phyloP scores from a whole-genome alignment of 2,329 filamentous ascomycete genomes.

The Monilinia aucupariae region DNA sequence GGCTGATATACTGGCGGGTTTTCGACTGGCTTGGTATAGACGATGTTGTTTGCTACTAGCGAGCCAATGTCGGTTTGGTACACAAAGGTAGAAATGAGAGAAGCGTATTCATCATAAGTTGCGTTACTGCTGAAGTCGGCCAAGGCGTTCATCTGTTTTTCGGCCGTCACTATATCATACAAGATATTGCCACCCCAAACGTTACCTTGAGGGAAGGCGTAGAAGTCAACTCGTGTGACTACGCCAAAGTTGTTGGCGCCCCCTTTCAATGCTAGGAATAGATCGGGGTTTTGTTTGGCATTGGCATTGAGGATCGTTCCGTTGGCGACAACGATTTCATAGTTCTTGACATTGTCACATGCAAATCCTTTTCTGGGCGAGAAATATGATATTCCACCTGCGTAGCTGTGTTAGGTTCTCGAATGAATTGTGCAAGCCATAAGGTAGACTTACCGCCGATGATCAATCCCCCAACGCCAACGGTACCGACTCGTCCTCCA shows the following conservation, averaged over 20 bases:
- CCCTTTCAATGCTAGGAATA: constrained; percentile 48
- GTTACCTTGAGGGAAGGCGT: constrained; percentile 17
- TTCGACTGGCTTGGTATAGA: neutral
- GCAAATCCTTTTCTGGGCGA: constrained; percentile 41
- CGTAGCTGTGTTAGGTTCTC: neutral
- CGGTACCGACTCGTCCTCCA: neutral
- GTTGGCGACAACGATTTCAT: constrained; percentile 48
- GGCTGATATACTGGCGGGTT: constrained; percentile 5
- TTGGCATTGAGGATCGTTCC: constrained; percentile 43
- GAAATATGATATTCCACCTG: constrained; percentile 28
- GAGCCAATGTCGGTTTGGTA: neutral
- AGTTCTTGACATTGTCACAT: constrained; percentile 45
- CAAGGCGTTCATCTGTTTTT: neutral
- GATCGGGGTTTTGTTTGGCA: constrained; percentile 40
- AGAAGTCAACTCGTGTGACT: constrained; percentile 40
- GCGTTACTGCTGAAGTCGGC: neutral
- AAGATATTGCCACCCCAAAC: constrained; percentile 17
- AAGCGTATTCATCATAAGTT: constrained; percentile 6
- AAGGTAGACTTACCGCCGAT: neutral
- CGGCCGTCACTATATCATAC: neutral
- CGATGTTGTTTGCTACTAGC: neutral
- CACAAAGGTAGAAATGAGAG: constrained; percentile 3
- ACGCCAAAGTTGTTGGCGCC: constrained; percentile 53
- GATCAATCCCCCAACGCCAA: constrained; percentile 20
- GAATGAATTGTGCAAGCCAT: neutral